Base-by-base conservation (phyloP, 768 basidiomycete species). In the Collybia sordida region DNA sequence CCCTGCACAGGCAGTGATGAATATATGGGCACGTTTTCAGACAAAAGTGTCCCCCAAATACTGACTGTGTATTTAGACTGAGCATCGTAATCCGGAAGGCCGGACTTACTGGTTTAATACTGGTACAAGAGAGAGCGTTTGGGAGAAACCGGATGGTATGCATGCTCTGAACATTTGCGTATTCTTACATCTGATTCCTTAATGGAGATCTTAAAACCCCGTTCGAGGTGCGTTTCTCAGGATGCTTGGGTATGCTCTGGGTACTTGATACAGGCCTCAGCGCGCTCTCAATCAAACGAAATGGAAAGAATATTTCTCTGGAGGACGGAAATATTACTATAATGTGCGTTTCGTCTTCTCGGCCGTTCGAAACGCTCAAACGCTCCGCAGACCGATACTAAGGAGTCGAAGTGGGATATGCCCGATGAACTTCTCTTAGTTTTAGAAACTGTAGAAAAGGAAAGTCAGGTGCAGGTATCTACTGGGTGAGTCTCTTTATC, bases 21-120 rank as follows among this genome's bases (percentile, higher is more conserved):
- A 66, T 47, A 61, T 69, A 35, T 72, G 71, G 72, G 71, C 70
- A 59, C 15, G 67, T 64, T 8, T 31, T 37, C 34, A 34, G 4
- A 21, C 24, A 40, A n/a, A 18, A 21, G 40, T 19, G 24, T n/a
- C 14, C 39, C 42, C 36, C 17, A 34, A 39, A 41, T 49, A 38
- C 44, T 25, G 39, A 15, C 25, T 51, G 18, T 42, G 19, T 8
- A 47, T 38, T 28, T 55, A 95, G 93, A 93, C 91, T 2, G 94
- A 96, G 64, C 92, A 97, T 70, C 85, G 90, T 27, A 96, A 95
- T 70, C 86, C 91, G 1, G 96, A 97, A 63, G 94, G 94, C n/a
- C 78, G 93, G n/a, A 93, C 91, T 0, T 98, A 98, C 63, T 98
- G 95, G 95, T 94, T 93, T 70, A 94, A 97, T 64, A 85, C 91